phyloP scores from a whole-genome alignment of 2,329 filamentous ascomycete species.

The Nemania bipapillata region DNA sequence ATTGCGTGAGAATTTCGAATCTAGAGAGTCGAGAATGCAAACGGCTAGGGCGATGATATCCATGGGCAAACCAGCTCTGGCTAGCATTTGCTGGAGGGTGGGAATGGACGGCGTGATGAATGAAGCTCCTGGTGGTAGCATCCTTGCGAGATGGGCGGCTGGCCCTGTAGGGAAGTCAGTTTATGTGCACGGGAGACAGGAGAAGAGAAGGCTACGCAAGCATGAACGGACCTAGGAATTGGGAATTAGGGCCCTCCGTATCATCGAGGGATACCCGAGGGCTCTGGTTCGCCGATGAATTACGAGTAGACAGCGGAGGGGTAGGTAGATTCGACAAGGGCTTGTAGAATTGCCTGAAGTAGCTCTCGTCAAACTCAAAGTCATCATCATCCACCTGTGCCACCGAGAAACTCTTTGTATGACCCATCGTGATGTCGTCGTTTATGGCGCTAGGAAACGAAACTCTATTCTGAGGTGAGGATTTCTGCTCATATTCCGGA shows the following conservation, averaged over 20 bases:
- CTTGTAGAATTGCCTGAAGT: conserved; percentile 70
- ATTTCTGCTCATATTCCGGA: conserved; percentile 47
- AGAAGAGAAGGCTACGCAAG: conserved; percentile 26
- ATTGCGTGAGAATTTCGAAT: conserved; percentile 69
- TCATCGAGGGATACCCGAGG: conserved; percentile 58
- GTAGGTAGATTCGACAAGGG: conserved; percentile 75
- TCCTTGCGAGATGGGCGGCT: conserved; percentile 72
- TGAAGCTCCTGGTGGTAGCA: conserved; percentile 72
- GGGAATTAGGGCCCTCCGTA: conserved; percentile 57
- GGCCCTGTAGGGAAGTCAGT: conserved; percentile 60
- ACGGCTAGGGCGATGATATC: conserved; percentile 72
- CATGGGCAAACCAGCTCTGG: conserved; percentile 66
- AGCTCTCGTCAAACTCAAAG: conserved; percentile 63
- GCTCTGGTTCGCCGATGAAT: conserved; percentile 58
- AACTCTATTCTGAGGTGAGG: conserved; percentile 33
- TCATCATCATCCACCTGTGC: conserved; percentile 58
- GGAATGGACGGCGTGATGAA: conserved; percentile 67
- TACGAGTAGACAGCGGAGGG: conserved; percentile 67
- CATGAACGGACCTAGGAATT: conserved; percentile 55
- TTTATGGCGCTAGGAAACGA: conserved; percentile 45
- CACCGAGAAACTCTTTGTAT: conserved; percentile 51
- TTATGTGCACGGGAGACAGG: conserved; percentile 32
- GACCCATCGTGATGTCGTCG: conserved; percentile 48
- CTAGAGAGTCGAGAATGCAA: conserved; percentile 73
- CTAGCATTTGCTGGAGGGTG: conserved; percentile 70